phyloP scores from a whole-genome alignment of 1,284 basidiomycete genomes.

The Puccinia triticina region DNA sequence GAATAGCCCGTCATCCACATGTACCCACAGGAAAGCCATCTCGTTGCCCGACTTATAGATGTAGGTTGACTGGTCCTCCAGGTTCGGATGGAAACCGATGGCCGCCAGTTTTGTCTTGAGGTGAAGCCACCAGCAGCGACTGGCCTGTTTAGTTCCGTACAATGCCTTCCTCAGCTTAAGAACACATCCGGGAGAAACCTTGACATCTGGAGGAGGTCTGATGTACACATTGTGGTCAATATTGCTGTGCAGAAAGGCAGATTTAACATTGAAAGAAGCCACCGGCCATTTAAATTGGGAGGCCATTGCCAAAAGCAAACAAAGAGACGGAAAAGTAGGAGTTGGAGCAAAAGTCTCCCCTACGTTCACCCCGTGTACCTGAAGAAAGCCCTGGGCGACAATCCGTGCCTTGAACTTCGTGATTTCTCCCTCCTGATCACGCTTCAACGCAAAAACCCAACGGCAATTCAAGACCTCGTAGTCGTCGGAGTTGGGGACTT shows the following conservation, averaged over 20 bases:
- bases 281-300: not conserved
- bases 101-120: not conserved
- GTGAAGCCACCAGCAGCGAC: conserved; percentile 31
- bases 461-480: not conserved
- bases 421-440: not conserved
- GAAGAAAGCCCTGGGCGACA: not conserved
- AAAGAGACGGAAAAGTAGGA: conserved; percentile 17
- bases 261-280: not conserved
- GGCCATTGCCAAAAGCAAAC: not conserved
- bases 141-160: conserved; percentile 14
- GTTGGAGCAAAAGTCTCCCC: conserved; percentile 12
- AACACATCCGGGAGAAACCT: not conserved
- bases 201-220: not conserved
- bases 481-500: not conserved
- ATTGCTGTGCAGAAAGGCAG: not conserved
- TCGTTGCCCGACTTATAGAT: not conserved
- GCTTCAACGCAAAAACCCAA: conserved; percentile 6
- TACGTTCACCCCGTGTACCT: not conserved
- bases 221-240: conserved; percentile 22
- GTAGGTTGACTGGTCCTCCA: conserved; percentile 9
- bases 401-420: not conserved
- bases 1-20: conserved; percentile 29
- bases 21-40: conserved; percentile 20
- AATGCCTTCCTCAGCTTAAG: not conserved
- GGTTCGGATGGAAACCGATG: conserved; percentile 13